Conservation (phyloP, 2,329 filamentous ascomycete genomes). For the Fusarium sp. region DNA sequence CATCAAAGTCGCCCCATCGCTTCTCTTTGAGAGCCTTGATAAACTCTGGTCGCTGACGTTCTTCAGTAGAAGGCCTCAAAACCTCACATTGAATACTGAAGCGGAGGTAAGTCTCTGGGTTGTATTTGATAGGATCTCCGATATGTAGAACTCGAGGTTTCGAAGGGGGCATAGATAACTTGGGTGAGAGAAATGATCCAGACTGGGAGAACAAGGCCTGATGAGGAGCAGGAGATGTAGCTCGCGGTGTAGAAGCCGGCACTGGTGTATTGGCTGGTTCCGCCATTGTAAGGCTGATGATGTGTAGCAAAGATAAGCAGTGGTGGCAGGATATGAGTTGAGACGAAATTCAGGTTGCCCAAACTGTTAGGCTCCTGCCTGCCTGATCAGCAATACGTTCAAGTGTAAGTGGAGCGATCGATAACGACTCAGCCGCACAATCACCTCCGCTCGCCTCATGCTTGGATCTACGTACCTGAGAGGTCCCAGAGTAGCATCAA, state of each 20-base stretch:
- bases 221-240: conserved; percentile 54
- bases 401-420: conserved; percentile 29
- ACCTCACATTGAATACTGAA: conserved; percentile 61
- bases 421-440: conserved; percentile 24
- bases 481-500: conserved; percentile 14
- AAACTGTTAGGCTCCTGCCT: conserved; percentile 1
- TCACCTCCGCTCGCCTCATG: conserved; percentile 19
- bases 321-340: not conserved
- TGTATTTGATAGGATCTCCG: conserved; percentile 71
- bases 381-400: conserved; percentile 22
- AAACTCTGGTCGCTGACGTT: conserved; percentile 64
- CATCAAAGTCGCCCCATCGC: conserved; percentile 67
- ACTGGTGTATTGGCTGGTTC: conserved; percentile 62
- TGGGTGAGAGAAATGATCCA: conserved; percentile 44
- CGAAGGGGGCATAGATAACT: conserved; percentile 40
- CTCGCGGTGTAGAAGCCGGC: conserved; percentile 58
- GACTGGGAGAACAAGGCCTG: conserved; percentile 38
- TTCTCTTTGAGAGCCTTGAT: conserved; percentile 61
- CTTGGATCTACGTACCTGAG: conserved; percentile 13
- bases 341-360: not conserved
- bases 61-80: conserved; percentile 61
- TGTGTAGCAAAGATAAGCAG: not conserved
- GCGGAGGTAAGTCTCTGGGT: conserved; percentile 59
- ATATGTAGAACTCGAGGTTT: conserved; percentile 76
- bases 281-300: conserved; percentile 52